Conservation (phyloP, 495 filamentous ascomycete species). For the Aspergillus sparsus region DNA sequence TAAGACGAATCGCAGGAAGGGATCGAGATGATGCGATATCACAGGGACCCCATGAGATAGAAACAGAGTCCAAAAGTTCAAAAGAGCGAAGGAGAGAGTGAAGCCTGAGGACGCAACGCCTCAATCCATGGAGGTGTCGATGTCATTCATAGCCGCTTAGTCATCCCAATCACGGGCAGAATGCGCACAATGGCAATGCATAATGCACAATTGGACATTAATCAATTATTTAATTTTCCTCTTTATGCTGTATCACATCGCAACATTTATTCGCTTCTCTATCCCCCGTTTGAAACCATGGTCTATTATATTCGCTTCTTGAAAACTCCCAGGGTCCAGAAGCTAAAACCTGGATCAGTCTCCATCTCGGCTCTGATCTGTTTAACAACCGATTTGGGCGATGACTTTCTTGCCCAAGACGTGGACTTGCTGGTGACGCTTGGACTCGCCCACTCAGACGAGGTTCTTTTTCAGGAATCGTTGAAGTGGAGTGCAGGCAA, state of each 20-base stretch:
- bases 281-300: slow-evolving; percentile 33
- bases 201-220: no score
- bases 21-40: neutral
- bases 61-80: neutral
- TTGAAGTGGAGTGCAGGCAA: slow-evolving; percentile 57
- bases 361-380: slow-evolving; percentile 62
- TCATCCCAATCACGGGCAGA: no score
- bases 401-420: slow-evolving; percentile 73
- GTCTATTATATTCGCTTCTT: slow-evolving; percentile 77
- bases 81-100: neutral
- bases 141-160: no score
- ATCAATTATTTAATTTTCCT: no score
- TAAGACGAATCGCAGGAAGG: neutral
- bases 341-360: slow-evolving; percentile 36
- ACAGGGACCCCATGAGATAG: neutral
- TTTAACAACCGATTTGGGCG: slow-evolving; percentile 88
- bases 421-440: slow-evolving; percentile 56
- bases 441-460: slow-evolving; percentile 28
- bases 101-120: neutral
- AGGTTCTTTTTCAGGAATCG: slow-evolving; percentile 47
- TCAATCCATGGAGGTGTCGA: neutral
- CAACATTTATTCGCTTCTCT: no score
- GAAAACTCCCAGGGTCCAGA: slow-evolving; percentile 59
- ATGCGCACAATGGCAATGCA: no score
- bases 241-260: no score